Base-by-base conservation (phyloP, 2,329 filamentous ascomycete species). In the Ceratocystis smalleyi region DNA sequence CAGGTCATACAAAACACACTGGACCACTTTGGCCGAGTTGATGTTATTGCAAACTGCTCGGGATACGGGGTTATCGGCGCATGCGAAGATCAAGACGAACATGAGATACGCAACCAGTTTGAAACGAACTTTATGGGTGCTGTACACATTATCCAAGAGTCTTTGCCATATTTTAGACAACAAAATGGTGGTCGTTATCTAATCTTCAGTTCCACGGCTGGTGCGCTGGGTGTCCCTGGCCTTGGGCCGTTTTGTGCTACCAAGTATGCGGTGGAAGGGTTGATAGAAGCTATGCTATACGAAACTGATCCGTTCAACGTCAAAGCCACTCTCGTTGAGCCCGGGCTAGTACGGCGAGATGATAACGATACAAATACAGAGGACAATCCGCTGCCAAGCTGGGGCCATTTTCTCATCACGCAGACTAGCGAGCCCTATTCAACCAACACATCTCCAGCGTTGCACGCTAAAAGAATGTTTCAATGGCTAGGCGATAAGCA, bases 121-220 rank as follows among this genome's bases (percentile, higher is more conserved):
- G 90, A 95, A 78, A 96, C 91, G 24, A 99, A 99, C 74, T 96
- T 96, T 74, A 92, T 95, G 79, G 94, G 94, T 63, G 95, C 91
- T 0, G 75, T 97, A 66, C 88, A 97, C 75, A 96, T 99, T 70
- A 87, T 97, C 66, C 91, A 96, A 73, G 78, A 89, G 22, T 91
- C 88, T 1, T 77, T 97, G 45, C 91, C 91, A 0, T 90, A 95
- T 75, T 95, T 97, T 70, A 85, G 92, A 62, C 80, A 85, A 68
- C 86, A 89, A 68, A 80, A 81, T 24, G 79, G 77, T 0, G 94
- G 94, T 0, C 83, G 91, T 35, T 97, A 96, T 73, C 79, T 97
- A 61, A 95, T 97, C 68, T 96, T 97, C 76, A 96, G 90, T 71
- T 94, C 88, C 7, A 96, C 91, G 0, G 88, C 88, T 40, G 94